These are phyloP conservation scores for Diplosphaera chodatii DNA, from an alignment of 139 green algal species.

Conservation along the genomic window DNA sequence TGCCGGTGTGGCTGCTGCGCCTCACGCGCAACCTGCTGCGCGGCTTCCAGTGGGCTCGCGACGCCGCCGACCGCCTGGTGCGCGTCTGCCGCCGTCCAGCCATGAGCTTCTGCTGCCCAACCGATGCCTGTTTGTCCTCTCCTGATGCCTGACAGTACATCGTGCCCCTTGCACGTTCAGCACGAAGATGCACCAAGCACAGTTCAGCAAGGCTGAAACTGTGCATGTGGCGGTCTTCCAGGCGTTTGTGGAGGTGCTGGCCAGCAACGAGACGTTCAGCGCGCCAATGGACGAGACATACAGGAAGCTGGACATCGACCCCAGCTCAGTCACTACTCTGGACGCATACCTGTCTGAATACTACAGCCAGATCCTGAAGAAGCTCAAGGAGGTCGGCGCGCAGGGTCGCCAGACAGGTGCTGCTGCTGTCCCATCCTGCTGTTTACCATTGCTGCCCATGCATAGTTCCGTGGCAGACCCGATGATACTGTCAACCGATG, in stretches of 20 bases:
- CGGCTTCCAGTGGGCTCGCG: slow-evolving; percentile 84
- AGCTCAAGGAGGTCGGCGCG: slow-evolving; percentile 97
- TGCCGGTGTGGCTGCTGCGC: slow-evolving; percentile 88
- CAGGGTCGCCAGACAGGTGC: background rate
- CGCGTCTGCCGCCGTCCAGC: too few relatives aligned
- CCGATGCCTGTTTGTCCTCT: too few relatives aligned
- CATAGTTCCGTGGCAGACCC: too few relatives aligned
- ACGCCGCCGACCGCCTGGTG: slow-evolving; percentile 89
- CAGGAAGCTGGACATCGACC: slow-evolving; percentile 80
- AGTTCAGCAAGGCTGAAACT: too few relatives aligned
- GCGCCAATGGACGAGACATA: slow-evolving; percentile 92
- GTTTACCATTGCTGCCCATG: too few relatives aligned
- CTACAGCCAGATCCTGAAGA: slow-evolving; percentile 91
- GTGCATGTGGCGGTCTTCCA: too few relatives aligned
- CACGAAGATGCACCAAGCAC: too few relatives aligned
- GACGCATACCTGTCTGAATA: slow-evolving; percentile 94
- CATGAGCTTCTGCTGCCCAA: too few relatives aligned
- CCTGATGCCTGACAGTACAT: too few relatives aligned
- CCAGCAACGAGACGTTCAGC: slow-evolving; percentile 75
- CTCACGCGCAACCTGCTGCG: slow-evolving; percentile 66
- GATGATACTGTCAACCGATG: too few relatives aligned
- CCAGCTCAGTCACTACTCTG: slow-evolving; percentile 62
- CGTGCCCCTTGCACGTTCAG: too few relatives aligned
- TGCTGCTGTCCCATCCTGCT: too few relatives aligned
- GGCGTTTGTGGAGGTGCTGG: slow-evolving; percentile 88